Evolutionary conservation across 768 basidiomycete species (phyloP).

Genomic region (Crepidotus variabilis): DNA sequence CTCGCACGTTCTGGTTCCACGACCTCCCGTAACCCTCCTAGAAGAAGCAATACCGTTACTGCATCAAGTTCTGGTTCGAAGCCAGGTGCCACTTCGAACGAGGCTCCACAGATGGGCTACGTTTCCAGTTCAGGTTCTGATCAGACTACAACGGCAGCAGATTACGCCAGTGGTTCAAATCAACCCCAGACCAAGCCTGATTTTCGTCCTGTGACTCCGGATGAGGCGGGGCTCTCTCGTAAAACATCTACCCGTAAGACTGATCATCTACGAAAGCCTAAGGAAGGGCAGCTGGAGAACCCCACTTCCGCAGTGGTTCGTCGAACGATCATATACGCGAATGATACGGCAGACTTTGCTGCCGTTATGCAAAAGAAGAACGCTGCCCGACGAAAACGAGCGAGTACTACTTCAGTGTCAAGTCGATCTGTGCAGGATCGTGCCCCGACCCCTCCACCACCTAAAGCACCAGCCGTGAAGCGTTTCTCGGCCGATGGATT

Average conservation of each 20-base stretch:
- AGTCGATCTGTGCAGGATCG: slow-evolving; percentile 77
- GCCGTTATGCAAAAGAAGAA: slow-evolving; percentile 52
- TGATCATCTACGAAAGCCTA: slow-evolving; percentile 37
- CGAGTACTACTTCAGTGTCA: slow-evolving; percentile 58
- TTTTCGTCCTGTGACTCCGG: slow-evolving; percentile 20
- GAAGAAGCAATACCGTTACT: slow-evolving; percentile 14
- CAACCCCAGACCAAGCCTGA: slow-evolving; percentile 23
- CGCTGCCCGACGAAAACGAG: slow-evolving; percentile 57
- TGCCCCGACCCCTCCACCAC: slow-evolving; percentile 82
- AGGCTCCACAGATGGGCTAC: slow-evolving; percentile 20
- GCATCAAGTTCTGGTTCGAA: slow-evolving; percentile 4
- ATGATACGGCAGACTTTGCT: slow-evolving; percentile 60
- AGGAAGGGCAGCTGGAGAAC: slow-evolving; percentile 33
- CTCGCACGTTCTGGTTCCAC: slow-evolving; percentile 69
- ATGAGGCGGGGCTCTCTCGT: slow-evolving; percentile 26
- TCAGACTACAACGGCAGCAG: slow-evolving; percentile 26
- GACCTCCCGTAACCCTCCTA: slow-evolving; percentile 38
- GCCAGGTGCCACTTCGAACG: slow-evolving; percentile 7
- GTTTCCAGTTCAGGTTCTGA: slow-evolving; percentile 26
- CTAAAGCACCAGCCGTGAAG: slow-evolving; percentile 45
- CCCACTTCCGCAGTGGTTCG: slow-evolving; percentile 55
- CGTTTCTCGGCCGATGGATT: slow-evolving; percentile 66
- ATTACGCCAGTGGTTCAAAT: slow-evolving; percentile 21
- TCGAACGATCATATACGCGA: slow-evolving; percentile 77
- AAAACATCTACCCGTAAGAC: slow-evolving; percentile 32